These are phyloP conservation scores for Senna siamea DNA, from an alignment of 306 rosid genomes.

Conservation along the genomic window DNA sequence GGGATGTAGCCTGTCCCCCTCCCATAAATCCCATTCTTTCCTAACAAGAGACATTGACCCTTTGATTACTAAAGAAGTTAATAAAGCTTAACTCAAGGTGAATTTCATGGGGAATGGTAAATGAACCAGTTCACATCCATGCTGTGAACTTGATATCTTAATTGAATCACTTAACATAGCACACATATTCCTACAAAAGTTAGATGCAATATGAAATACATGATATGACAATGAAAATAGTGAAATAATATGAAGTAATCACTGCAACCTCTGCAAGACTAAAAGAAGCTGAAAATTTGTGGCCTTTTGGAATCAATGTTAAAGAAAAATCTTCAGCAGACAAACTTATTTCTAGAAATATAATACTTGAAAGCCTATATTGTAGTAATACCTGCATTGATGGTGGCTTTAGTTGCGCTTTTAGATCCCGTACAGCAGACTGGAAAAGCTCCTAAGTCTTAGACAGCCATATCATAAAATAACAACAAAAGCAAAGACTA, in stretches of 20 bases:
- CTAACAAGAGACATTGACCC: not conserved
- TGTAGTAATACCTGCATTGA: conserved; percentile 77
- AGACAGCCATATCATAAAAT: conserved; percentile 21
- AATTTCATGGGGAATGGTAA: conserved; percentile 10
- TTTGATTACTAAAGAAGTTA: no score
- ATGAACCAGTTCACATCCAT: not conserved
- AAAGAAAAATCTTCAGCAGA: conserved; percentile 8
- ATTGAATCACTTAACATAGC: not conserved
- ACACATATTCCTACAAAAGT: not conserved
- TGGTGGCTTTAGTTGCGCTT: conserved; percentile 93
- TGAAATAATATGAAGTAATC: conserved; percentile 12
- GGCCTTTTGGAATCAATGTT: not conserved
- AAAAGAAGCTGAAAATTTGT: conserved; percentile 7
- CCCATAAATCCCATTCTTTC: not conserved
- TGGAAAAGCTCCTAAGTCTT: conserved; percentile 41
- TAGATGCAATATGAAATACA: not conserved
- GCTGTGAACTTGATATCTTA: conserved; percentile 18
- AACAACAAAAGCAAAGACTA: conserved; percentile 15
- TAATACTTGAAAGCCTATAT: conserved; percentile 11
- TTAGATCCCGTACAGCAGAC: conserved; percentile 92
- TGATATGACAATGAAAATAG: not conserved
- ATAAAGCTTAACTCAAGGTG: not conserved
- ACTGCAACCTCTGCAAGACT: conserved; percentile 21
- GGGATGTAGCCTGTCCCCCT: not conserved
- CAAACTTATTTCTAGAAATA: conserved; percentile 9